Evolutionary conservation across 805 yeast genomes (phyloP).

Genomic region (Kodamaea leandrae): DNA sequence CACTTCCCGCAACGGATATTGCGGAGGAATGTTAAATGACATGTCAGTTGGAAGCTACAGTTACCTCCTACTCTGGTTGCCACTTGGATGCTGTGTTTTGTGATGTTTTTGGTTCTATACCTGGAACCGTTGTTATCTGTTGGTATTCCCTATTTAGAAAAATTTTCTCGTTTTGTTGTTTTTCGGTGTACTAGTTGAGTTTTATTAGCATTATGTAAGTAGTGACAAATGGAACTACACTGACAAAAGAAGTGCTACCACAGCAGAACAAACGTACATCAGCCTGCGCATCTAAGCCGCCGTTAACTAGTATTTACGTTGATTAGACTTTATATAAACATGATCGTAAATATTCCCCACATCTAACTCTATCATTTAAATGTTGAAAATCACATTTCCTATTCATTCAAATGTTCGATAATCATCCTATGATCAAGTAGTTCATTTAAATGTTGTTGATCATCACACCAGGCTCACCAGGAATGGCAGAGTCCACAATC

Average conservation of each 20-base stretch:
- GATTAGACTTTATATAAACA: too few relatives aligned
- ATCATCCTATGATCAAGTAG: too few relatives aligned
- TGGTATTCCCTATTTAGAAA: slow-evolving; percentile 7
- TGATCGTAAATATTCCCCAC: too few relatives aligned
- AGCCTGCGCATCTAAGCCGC: too few relatives aligned
- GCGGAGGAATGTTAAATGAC: slow-evolving; percentile 24
- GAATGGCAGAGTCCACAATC: slow-evolving; percentile 78
- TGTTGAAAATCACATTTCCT: too few relatives aligned
- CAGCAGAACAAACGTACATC: too few relatives aligned
- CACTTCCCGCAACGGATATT: slow-evolving; percentile 33
- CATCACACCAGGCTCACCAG: slow-evolving; percentile 89
- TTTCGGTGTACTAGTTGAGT: neutral
- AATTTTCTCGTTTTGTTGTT: slow-evolving; percentile 8
- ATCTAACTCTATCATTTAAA: too few relatives aligned
- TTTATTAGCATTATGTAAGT: slow-evolving; percentile 6
- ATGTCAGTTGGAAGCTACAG: neutral
- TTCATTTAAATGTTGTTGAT: slow-evolving; percentile 62
- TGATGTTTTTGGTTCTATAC: neutral
- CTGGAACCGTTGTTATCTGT: slow-evolving; percentile 4
- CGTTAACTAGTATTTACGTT: too few relatives aligned
- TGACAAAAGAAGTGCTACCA: too few relatives aligned
- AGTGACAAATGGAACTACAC: slow-evolving; percentile 1
- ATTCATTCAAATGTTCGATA: too few relatives aligned
- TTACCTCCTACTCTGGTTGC: slow-evolving; percentile 1
- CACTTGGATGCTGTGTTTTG: neutral